Evolutionary conservation across 768 basidiomycete species (phyloP).

Genomic region (Megacollybia marginata): DNA sequence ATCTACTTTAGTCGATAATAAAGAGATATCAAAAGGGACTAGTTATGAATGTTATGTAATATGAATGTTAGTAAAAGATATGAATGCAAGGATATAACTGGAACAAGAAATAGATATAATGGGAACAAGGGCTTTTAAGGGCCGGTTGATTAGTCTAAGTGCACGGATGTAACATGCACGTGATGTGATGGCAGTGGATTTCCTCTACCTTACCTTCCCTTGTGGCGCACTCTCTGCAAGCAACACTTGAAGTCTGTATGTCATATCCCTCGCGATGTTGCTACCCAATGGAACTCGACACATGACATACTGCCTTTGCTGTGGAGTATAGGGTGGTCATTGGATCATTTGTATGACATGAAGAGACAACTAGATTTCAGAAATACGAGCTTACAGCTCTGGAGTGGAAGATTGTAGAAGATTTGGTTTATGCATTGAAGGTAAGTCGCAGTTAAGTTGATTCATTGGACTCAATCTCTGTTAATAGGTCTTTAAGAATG

Average conservation of each 20-base stretch:
- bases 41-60: too few species aligned
- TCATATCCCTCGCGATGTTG: constrained; percentile 15
- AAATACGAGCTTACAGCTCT: constrained; percentile 7
- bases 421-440: constrained; percentile 13
- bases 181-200: too few species aligned
- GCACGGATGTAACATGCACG: too few species aligned
- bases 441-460: constrained; percentile 1
- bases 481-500: constrained; percentile 13
- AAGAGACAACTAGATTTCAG: constrained; percentile 4
- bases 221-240: constrained; percentile 7
- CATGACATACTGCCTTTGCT: constrained; percentile 18
- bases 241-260: not conserved
- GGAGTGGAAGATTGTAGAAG: constrained; percentile 16
- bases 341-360: constrained; percentile 10
- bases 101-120: too few species aligned
- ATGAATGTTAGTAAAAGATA: too few species aligned
- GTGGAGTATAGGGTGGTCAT: constrained; percentile 13
- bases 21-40: too few species aligned
- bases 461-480: not conserved
- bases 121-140: too few species aligned
- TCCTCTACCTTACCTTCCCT: constrained; percentile 14
- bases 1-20: too few species aligned
- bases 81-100: too few species aligned
- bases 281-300: constrained; percentile 20
- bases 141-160: too few species aligned